These are phyloP conservation scores for Actinomortierella wolfii DNA, from an alignment of 371 early-diverging fungal genomes.

Conservation along the genomic window DNA sequence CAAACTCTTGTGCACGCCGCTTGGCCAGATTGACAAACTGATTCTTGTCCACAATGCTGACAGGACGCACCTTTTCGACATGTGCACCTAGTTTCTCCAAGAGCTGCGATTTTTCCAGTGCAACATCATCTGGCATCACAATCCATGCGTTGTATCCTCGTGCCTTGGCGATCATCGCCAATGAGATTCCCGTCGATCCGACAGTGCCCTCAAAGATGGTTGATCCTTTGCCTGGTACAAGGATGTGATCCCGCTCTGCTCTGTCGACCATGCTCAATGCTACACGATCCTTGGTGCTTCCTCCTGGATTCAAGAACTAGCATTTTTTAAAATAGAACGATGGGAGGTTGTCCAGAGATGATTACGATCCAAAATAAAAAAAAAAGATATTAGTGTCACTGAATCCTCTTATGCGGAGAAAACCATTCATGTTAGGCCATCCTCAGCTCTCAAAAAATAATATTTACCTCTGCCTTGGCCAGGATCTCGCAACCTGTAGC, in stretches of 20 bases:
- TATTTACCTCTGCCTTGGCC: slow-evolving; percentile 54
- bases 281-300: slow-evolving; percentile 93
- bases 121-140: slow-evolving; percentile 95
- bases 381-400: slow-evolving; percentile 5
- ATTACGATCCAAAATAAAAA: background rate
- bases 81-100: slow-evolving; percentile 86
- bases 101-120: slow-evolving; percentile 86
- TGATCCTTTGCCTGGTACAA: slow-evolving; percentile 70
- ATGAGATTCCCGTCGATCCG: slow-evolving; percentile 84
- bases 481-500: slow-evolving; percentile 90
- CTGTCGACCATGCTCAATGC: slow-evolving; percentile 84
- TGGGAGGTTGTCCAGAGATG: background rate
- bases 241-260: slow-evolving; percentile 71
- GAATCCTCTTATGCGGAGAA: background rate
- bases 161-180: slow-evolving; percentile 83
- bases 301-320: slow-evolving; percentile 93
- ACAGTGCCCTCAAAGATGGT: slow-evolving; percentile 95
- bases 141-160: slow-evolving; percentile 91
- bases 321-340: slow-evolving; percentile 39
- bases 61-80: slow-evolving; percentile 92
- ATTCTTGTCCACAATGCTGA: slow-evolving; percentile 87
- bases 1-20: slow-evolving; percentile 73
- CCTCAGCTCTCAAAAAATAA: slow-evolving; percentile 71
- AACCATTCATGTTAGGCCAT: background rate
- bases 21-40: slow-evolving; percentile 93